Evolutionary conservation across 225 moss, liverwort and hornwort genomes (phyloP), one percentile per base, ranked within the genome.

Genomic region (Pleurozium schreberi): DNA sequence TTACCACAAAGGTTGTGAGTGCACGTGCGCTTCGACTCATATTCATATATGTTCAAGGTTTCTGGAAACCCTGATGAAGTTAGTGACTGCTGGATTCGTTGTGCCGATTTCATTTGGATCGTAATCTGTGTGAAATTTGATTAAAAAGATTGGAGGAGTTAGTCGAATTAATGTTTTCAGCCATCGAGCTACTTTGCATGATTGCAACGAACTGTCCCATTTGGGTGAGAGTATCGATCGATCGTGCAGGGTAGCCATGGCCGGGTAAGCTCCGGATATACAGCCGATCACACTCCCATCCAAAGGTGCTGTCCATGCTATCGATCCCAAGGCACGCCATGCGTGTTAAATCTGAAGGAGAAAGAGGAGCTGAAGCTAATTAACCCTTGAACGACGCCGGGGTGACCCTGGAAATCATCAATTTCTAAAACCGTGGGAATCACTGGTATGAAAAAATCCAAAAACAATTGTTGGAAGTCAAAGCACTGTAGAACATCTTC

Each of bases 141-240:
- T 5, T 26, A 1, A 2, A 42, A 25, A 26, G 42, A 5, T 8
- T 40, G 25, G 40, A 25, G 25, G 40, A 18, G 17, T 19, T 55
- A 14, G 3, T 25, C 70, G 25, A 12, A 23, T 13, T 40, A 69
- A 69, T 69, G 40, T 40, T 69, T 40, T 40, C 2, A 40, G 8
- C 3, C n/a, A n/a, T 40, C 40, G 25, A 21, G 2, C 1, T 3
- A 1, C 0, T 12, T 23, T 68, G n/a, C 69, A 25, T 69, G 69
- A n/a, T n/a, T n/a, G n/a, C 40, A 40, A 23, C 38, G 38, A 38
- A 22, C 68, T 68, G 22, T 22, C 12, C 2, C 6, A 12, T 22
- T 1, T 22, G 4, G 12, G n/a, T 4, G 11, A 12, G n/a, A n/a
- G n/a, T n/a, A n/a, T n/a, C n/a, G n/a, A n/a, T 2, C 1, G 4